These are phyloP conservation scores for Ceraceosorus bombacis DNA, from an alignment of 1,284 basidiomycete species.

Conservation along the genomic window DNA sequence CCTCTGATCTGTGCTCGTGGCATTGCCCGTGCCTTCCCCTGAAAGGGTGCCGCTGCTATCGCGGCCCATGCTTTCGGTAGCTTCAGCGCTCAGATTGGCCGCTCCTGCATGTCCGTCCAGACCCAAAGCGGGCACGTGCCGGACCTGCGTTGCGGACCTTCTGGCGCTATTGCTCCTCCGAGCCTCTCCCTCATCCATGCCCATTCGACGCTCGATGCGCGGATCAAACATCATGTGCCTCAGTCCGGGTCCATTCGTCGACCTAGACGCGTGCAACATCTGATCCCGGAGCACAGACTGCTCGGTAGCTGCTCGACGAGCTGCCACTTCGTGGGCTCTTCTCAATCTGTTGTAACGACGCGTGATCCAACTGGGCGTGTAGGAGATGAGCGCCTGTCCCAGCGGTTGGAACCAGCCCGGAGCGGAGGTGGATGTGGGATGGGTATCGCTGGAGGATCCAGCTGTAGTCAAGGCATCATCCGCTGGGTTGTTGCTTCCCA, in stretches of 20 bases:
- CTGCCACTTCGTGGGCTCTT: conserved; percentile 36
- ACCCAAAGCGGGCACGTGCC: too few relatives aligned
- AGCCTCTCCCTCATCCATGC: too few relatives aligned
- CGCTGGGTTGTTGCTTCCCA: conserved; percentile 6
- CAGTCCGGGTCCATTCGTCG: conserved; percentile 22
- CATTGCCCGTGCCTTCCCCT: too few relatives aligned
- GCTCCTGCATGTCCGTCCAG: too few relatives aligned
- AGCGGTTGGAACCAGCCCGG: conserved; percentile 17
- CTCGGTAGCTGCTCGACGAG: conserved; percentile 31
- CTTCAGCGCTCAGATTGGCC: too few relatives aligned
- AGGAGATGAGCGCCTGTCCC: conserved; percentile 22
- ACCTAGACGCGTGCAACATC: conserved; percentile 27
- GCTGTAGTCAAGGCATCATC: neutral
- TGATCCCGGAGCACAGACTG: conserved; percentile 36
- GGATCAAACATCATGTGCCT: conserved; percentile 35
- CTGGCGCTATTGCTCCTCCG: too few relatives aligned
- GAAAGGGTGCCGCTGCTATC: too few relatives aligned
- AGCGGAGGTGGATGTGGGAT: conserved; percentile 24
- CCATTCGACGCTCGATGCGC: neutral
- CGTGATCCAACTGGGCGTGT: conserved; percentile 36
- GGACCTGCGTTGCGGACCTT: too few relatives aligned
- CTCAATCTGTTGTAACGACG: conserved; percentile 33
- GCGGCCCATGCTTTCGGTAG: too few relatives aligned
- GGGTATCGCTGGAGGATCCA: conserved; percentile 23
- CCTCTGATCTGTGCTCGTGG: too few relatives aligned